Base-by-base conservation (phyloP, 2,329 filamentous ascomycete genomes). In the Aaosphaeria arxii region DNA sequence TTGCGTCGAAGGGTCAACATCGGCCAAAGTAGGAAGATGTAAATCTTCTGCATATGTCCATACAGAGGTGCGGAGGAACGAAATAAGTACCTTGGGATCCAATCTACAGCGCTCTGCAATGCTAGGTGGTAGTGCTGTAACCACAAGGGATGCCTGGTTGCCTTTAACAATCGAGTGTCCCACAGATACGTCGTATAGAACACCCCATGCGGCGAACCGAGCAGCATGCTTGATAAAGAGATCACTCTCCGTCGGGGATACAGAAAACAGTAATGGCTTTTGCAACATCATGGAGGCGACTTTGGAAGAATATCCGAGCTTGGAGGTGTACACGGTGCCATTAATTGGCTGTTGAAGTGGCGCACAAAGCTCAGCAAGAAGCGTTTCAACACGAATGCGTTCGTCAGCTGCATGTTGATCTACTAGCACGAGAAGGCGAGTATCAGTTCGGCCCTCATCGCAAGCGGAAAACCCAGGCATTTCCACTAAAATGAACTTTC, bases 331-430 rank as follows among this genome's bases (percentile, higher is more conserved):
- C 6, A 28, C 24, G 31, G 49, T 42, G 11, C 51, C 44, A 31
- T 46, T 31, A 3, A 44, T 9, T 13, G 45, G 30, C 31, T 62
- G 48, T 52, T 60, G 41, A 5, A 46, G 13, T 30, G 63, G 64
- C 5, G 51, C 52, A 56, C 77, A 83, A 31, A 88, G 70, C 2
- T 82, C 77, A 28, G 63, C 52, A 64, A 95, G 83, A 1, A 99
- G 76, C 0, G 69, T 65, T 64, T 99, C 94, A 1, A 97, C 80
- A 1, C 85, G 84, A 53, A 88, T 84, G 41, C 94, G 81, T 72
- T 99, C 94, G 64, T 96, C 92, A 3, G 91, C 94, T 1, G 94
- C 94, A 64, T 99, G 94, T 62, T 99, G 94, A 62, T 99, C 94
- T 5, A 96, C 79, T 36, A 96, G 75, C 0, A 95, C 78, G 4